Conservation (phyloP, 2,329 filamentous ascomycete genomes). For the Akanthomyces lecanii region DNA sequence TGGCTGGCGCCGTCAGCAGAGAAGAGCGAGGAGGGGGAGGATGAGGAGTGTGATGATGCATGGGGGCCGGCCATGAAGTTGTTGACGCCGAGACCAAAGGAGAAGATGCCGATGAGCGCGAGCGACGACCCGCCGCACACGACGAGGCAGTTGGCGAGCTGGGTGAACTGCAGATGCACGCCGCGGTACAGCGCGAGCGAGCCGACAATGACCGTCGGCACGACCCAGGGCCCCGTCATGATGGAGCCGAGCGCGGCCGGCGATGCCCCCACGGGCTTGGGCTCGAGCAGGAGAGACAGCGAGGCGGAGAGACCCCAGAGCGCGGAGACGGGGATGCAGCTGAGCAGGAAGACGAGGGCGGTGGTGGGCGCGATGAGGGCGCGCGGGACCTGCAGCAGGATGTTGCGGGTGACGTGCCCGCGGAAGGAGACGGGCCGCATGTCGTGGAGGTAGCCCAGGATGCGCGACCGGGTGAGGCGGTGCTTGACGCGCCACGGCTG, state of each 20-base stretch:
- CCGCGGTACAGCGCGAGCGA: constrained; percentile 31
- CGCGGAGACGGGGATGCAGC: constrained; percentile 41
- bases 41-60: constrained; percentile 19
- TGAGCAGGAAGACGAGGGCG: constrained; percentile 40
- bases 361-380: constrained; percentile 49
- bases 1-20: constrained; percentile 25
- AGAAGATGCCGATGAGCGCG: constrained; percentile 38
- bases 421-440: constrained; percentile 38
- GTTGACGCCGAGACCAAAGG: constrained; percentile 38
- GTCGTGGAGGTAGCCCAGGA: constrained; percentile 35
- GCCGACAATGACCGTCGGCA: constrained; percentile 32
- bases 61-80: constrained; percentile 30
- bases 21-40: constrained; percentile 24
- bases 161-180: constrained; percentile 31
- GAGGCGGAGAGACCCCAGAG: constrained; percentile 46
- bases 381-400: constrained; percentile 43
- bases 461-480: constrained; percentile 30
- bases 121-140: constrained; percentile 36
- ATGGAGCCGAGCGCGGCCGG: constrained; percentile 41
- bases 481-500: constrained; percentile 24
- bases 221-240: constrained; percentile 40
- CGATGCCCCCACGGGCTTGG: constrained; percentile 39
- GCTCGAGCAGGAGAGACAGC: constrained; percentile 44
- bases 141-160: constrained; percentile 29
- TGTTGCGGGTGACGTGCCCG: constrained; percentile 26